Conservation (phyloP, 352 stramenopile species). For the Pythium biforme region DNA sequence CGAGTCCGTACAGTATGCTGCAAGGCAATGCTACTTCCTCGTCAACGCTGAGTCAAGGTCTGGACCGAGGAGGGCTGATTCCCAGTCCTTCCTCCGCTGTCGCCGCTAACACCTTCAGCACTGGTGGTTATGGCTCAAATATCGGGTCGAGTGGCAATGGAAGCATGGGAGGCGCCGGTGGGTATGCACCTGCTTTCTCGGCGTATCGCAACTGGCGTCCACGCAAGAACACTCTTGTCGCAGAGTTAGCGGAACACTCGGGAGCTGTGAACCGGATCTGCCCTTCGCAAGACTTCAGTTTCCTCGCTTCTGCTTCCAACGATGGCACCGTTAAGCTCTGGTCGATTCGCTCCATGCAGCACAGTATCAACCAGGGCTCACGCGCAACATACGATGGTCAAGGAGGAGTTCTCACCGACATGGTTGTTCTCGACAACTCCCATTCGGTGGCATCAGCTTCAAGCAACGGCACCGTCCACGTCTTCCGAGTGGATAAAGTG, state of each 20-base stretch:
- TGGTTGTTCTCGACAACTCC: constrained; percentile 95
- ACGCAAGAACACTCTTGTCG: constrained; percentile 80
- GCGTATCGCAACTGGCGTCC: constrained; percentile 79
- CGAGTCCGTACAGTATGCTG: constrained; percentile 59
- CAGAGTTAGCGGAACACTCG: constrained; percentile 90
- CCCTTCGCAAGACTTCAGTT: constrained; percentile 94
- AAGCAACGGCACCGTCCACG: constrained; percentile 91
- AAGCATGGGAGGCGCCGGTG: constrained; percentile 26
- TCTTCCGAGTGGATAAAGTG: constrained; percentile 95
- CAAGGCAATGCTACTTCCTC: constrained; percentile 15
- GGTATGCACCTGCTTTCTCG: constrained; percentile 43
- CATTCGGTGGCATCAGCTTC: constrained; percentile 93
- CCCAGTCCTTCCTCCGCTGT: constrained; percentile 11
- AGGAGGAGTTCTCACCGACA: constrained; percentile 90
- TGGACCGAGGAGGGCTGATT: constrained; percentile 22
- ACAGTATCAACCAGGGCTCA: constrained; percentile 92
- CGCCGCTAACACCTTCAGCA: constrained; percentile 1
- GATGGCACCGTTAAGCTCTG: constrained; percentile 97
- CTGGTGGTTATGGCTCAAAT: constrained; percentile 12
- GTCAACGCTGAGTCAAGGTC: neutral
- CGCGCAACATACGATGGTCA: constrained; percentile 93
- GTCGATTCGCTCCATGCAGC: constrained; percentile 91
- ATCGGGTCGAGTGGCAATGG: constrained; percentile 17
- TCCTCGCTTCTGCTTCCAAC: constrained; percentile 94
- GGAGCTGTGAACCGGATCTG: constrained; percentile 92